Evolutionary conservation across 768 basidiomycete genomes (phyloP).

Genomic region (Tylopilus sp.): DNA sequence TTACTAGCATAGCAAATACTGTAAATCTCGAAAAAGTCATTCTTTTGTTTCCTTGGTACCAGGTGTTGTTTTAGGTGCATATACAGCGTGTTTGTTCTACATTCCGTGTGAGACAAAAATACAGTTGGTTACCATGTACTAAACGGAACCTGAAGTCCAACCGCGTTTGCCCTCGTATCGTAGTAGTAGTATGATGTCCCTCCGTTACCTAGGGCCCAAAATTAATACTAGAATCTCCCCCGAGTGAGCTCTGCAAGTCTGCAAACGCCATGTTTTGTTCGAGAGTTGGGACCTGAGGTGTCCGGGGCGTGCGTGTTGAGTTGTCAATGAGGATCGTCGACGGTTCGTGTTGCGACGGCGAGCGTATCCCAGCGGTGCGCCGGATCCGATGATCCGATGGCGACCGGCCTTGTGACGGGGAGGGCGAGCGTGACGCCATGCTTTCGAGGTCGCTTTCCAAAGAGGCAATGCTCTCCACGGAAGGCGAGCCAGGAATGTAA

Average conservation of each 20-base stretch:
- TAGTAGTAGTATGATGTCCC: not conserved
- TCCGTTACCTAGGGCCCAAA: constrained; percentile 7
- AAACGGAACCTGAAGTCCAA: too few species aligned
- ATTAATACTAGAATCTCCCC: constrained; percentile 25
- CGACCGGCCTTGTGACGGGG: constrained; percentile 34
- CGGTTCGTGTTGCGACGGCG: constrained; percentile 29
- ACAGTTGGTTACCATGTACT: constrained; percentile 6
- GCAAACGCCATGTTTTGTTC: constrained; percentile 87
- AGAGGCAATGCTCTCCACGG: constrained; percentile 40
- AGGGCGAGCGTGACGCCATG: constrained; percentile 48
- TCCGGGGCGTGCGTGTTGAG: constrained; percentile 38
- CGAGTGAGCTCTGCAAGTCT: constrained; percentile 51
- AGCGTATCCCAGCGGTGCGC: constrained; percentile 23
- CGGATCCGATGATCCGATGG: constrained; percentile 24
- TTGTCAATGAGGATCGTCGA: constrained; percentile 39
- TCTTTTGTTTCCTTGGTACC: constrained; percentile 24
- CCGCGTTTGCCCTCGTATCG: not conserved
- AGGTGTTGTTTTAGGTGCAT: constrained; percentile 21
- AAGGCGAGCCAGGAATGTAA: constrained; percentile 44
- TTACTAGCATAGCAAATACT: constrained; percentile 26
- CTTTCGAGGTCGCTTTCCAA: constrained; percentile 57
- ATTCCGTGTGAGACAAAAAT: constrained; percentile 12
- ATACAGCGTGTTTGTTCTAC: constrained; percentile 17
- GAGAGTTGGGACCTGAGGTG: constrained; percentile 59
- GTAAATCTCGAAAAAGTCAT: constrained; percentile 25